These are phyloP conservation scores for Penicillium ucsense DNA, from an alignment of 495 filamentous ascomycete genomes.

Conservation along the genomic window DNA sequence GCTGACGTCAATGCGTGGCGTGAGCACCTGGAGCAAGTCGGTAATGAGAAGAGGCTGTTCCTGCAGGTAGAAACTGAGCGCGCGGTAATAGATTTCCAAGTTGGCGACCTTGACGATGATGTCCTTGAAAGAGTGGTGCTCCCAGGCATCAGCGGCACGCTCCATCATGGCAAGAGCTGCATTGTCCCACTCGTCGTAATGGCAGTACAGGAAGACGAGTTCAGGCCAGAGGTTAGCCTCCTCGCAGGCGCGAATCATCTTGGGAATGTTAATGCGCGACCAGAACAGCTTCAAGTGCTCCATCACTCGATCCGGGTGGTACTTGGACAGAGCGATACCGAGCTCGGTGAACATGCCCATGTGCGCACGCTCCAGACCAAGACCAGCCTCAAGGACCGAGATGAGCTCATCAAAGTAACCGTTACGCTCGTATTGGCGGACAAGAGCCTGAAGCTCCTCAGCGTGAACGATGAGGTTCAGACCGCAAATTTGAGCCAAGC, in stretches of 20 bases:
- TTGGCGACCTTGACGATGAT: conserved; percentile 97
- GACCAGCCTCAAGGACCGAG: conserved; percentile 82
- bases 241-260: conserved; percentile 93
- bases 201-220: conserved; percentile 96
- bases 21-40: conserved; percentile 86
- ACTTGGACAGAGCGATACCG: conserved; percentile 90
- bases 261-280: conserved; percentile 96
- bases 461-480: conserved; percentile 98
- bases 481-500: conserved; percentile 97
- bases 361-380: conserved; percentile 84
- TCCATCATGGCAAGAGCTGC: conserved; percentile 99
- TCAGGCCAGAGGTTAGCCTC: conserved; percentile 96
- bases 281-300: conserved; percentile 99
- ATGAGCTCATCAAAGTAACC: conserved; percentile 99
- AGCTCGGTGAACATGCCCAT: conserved; percentile 98
- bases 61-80: conserved; percentile 95
- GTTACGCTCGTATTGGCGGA: conserved; percentile 91
- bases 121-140: conserved; percentile 99
- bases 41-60: conserved; percentile 93
- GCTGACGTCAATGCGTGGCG: conserved; percentile 92
- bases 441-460: conserved; percentile 87
- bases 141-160: conserved; percentile 95
- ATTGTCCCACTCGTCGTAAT: conserved; percentile 99
- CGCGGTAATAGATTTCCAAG: conserved; percentile 96
- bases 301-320: conserved; percentile 94